Percentiles rank a stretch among this genome's conserved stretches.
Evolutionary conservation across 2,329 filamentous ascomycete species (phyloP).

Genomic region (Beauveria australis): DNA sequence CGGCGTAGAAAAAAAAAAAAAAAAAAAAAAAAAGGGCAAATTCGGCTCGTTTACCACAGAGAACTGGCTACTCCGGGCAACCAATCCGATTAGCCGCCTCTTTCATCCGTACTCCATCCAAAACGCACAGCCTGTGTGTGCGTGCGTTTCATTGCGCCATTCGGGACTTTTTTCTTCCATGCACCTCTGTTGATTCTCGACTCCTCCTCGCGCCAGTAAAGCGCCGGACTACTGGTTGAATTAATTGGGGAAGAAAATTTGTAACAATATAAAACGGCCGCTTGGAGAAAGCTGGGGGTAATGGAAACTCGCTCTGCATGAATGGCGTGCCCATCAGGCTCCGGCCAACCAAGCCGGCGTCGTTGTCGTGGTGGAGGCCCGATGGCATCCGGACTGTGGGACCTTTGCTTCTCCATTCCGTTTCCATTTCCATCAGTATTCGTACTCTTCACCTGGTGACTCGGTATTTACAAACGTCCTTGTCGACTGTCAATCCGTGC

Average conservation of each 20-base stretch:
- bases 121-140: background rate
- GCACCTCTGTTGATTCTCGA: background rate
- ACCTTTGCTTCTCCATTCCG: background rate
- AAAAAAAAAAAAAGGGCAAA: background rate
- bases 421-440: too few species aligned
- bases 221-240: background rate
- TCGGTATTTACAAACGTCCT: too few species aligned
- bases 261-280: background rate
- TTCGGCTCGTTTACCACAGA: background rate
- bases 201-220: background rate
- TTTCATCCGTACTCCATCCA: background rate
- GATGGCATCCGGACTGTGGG: slow-evolving; percentile 3
- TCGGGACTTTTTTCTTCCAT: background rate
- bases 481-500: too few species aligned
- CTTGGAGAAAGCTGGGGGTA: slow-evolving; percentile 1
- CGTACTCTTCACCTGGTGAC: background rate
- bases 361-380: slow-evolving; percentile 3
- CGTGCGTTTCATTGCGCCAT: background rate
- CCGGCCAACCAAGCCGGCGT: background rate
- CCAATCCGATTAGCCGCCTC: background rate
- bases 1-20: background rate
- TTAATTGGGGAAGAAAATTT: background rate
- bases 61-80: background rate
- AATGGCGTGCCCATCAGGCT: slow-evolving; percentile 1
- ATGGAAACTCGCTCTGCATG: slow-evolving; percentile 1